These are phyloP conservation scores for Xerocomus spinulosus DNA, from an alignment of 768 basidiomycete genomes.

Conservation along the genomic window DNA sequence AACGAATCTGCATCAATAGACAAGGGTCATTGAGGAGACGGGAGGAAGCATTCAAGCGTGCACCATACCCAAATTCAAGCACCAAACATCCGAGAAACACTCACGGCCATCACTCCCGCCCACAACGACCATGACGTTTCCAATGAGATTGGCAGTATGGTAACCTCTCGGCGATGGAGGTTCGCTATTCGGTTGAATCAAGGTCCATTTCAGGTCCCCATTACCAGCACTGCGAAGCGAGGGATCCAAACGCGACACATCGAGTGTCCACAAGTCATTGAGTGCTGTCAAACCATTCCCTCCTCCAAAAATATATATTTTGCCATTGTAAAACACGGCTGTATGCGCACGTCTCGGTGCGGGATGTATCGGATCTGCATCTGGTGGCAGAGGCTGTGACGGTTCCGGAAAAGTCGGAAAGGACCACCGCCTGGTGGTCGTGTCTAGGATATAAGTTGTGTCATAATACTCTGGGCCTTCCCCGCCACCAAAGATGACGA, in stretches of 20 bases:
- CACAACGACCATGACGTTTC: conserved; percentile 79
- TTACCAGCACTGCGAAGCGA: conserved; percentile 14
- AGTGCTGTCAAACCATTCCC: conserved; percentile 89
- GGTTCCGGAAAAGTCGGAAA: conserved; percentile 36
- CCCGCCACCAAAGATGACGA: conserved; percentile 86
- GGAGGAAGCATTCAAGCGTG: not conserved
- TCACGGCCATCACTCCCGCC: conserved; percentile 91
- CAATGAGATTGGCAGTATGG: conserved; percentile 85
- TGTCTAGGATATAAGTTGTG: conserved; percentile 79
- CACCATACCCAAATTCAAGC: conserved; percentile 74
- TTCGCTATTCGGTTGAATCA: conserved; percentile 51
- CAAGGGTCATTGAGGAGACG: not conserved
- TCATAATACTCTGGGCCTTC: conserved; percentile 81
- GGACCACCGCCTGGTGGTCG: conserved; percentile 63
- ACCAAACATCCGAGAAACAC: conserved; percentile 86
- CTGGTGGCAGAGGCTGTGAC: conserved; percentile 2
- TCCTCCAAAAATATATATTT: conserved; percentile 88
- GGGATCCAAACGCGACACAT: conserved; percentile 47
- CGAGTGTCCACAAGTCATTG: conserved; percentile 86
- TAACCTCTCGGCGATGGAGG: conserved; percentile 74
- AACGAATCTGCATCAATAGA: conserved; percentile 20
- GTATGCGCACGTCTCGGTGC: conserved; percentile 85
- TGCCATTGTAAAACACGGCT: conserved; percentile 64
- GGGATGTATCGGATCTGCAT: conserved; percentile 34
- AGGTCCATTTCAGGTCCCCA: conserved; percentile 50